Evolutionary conservation across 352 stramenopile genomes (phyloP), one percentile per base, ranked within the genome.

Genomic region (Globisporangium ultimum): DNA sequence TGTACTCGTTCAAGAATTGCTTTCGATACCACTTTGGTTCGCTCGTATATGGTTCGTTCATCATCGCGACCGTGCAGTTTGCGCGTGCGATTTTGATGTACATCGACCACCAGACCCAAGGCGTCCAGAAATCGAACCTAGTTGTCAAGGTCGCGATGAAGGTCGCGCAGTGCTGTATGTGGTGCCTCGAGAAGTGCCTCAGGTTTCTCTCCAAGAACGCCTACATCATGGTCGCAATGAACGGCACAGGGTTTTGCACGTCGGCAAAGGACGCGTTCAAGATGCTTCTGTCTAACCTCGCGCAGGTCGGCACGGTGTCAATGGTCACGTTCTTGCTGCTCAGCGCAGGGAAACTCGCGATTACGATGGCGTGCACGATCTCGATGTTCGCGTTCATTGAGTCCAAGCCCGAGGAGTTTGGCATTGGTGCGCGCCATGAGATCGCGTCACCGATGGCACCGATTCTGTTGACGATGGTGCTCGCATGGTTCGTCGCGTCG

Each of bases 121-220:
- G 89, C 22, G 58, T 91, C 13, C 81, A 93, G 48, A 66, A 88
- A 49, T 82, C 74, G 45, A 97, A 94, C 40, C 36, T 89, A 10
- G 66, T 84, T 1, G 68, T 96, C 22, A 95, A 89, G 38, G 87
- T 96, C 53, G 62, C 94, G 22, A 92, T 96, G 53, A 91, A 91
- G 18, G 57, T 74, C 6, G 78, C 92, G 12, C 87, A 98, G 66
- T 98, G 96, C 71, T 98, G 85, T 69, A 71, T 99, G 48, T 98
- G 90, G 82, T 99, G 94, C 64, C 62, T 96, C 2, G 87, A 96
- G 55, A 98, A 98, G 55, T 97, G 90, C 56, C 86, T 99, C 60
- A 94, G 92, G 53, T 99, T 98, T 64, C 70, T 99, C n/a, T 98
- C 97, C 66, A 98, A 98, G 71, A 98, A 98, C 78, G 90, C 90